These are phyloP conservation scores for Pyronema omphalodes DNA, from an alignment of 495 filamentous ascomycete species.

Conservation along the genomic window DNA sequence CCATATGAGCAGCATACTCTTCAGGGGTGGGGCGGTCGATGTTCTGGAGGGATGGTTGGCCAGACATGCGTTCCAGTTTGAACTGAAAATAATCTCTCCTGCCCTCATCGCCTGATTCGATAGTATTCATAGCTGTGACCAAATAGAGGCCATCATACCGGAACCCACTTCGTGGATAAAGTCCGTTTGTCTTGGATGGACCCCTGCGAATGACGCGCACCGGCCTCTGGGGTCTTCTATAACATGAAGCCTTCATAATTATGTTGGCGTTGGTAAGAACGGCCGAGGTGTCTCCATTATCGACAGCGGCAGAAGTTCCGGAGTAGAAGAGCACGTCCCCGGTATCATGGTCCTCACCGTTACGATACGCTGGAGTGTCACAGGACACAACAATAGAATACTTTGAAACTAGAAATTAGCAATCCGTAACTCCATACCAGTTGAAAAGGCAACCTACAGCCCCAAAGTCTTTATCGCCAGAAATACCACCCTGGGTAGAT, in stretches of 20 bases:
- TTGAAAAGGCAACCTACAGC: conserved; percentile 24
- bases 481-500: conserved; percentile 29
- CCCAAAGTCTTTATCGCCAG: conserved; percentile 25
- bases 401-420: background rate
- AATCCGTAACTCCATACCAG: background rate
- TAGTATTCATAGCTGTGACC: conserved; percentile 21
- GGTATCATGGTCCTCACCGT: conserved; percentile 27
- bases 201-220: conserved; percentile 32
- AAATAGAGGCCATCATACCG: conserved; percentile 41
- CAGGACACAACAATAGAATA: conserved; percentile 25
- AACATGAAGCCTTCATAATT: conserved; percentile 13
- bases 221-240: conserved; percentile 8
- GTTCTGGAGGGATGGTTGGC: conserved; percentile 19
- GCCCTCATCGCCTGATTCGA: conserved; percentile 5
- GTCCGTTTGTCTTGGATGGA: background rate
- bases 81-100: conserved; percentile 28
- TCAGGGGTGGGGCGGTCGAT: background rate
- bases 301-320: conserved; percentile 22
- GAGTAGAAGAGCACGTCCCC: conserved; percentile 32
- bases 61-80: conserved; percentile 24
- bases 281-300: background rate
- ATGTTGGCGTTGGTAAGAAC: conserved; percentile 23
- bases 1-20: background rate
- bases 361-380: conserved; percentile 25
- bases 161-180: background rate